Conservation (phyloP, 306 rosid genomes). For the Comarum palustre region DNA sequence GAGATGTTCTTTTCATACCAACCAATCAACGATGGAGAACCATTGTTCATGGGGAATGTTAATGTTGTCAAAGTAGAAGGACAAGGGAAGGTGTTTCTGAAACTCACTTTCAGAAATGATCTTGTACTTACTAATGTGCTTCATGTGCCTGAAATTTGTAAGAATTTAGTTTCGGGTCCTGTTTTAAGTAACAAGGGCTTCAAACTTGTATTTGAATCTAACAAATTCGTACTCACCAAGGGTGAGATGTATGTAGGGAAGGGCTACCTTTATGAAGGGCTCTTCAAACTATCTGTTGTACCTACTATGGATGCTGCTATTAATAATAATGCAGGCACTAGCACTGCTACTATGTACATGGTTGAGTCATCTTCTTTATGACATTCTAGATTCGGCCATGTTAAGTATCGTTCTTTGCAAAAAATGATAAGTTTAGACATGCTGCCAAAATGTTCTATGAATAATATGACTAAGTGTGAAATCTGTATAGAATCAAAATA, state of each 20-base stretch:
- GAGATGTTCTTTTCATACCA: background rate
- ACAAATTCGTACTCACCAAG: no score
- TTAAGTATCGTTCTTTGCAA: no score
- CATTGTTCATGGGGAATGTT: conserved; percentile 2
- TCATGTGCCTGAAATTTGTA: background rate
- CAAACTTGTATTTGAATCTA: background rate
- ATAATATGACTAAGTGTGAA: no score
- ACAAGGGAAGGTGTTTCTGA: background rate
- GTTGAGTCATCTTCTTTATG: no score
- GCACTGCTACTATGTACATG: background rate
- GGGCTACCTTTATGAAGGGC: no score
- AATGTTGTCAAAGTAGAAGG: background rate
- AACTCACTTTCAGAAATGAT: background rate
- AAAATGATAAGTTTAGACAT: no score
- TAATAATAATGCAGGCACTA: background rate
- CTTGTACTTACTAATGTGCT: background rate
- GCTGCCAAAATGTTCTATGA: no score
- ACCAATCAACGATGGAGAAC: background rate
- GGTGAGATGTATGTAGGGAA: no score
- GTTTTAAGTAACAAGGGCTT: background rate
- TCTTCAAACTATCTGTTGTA: background rate
- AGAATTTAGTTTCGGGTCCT: background rate
- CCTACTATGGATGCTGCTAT: no score
- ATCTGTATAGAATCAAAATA: no score
- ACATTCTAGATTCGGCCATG: no score